A percentile compares a stretch with the other conserved stretches of the same genome.
Conservation (phyloP, 1,284 basidiomycete genomes). For the Xanthoconium separans region DNA sequence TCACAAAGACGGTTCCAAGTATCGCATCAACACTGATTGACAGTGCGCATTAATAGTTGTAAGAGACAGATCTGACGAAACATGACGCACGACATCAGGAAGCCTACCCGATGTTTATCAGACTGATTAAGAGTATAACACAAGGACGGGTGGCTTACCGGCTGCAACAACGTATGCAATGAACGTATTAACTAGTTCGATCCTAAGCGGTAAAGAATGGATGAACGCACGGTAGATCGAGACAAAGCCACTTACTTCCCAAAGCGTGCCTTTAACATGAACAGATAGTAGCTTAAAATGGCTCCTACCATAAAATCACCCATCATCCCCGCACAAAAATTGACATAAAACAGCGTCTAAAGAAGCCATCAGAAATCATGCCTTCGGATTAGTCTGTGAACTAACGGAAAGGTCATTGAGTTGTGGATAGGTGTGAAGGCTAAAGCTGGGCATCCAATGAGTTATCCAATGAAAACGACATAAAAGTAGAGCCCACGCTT, state of each 20-base stretch:
- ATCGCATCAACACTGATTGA: constrained; percentile 42
- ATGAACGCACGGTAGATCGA: not conserved
- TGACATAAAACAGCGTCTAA: constrained; percentile 43
- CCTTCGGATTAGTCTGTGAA: not conserved
- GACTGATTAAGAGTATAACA: not conserved
- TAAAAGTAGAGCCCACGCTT: constrained; percentile 35
- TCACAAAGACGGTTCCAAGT: constrained; percentile 41
- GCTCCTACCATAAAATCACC: constrained; percentile 45
- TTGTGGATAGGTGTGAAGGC: constrained; percentile 31
- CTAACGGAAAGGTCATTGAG: constrained; percentile 38
- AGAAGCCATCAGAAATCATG: not conserved
- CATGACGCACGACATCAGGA: constrained; percentile 15
- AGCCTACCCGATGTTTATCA: constrained; percentile 1
- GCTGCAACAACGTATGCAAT: constrained; percentile 48
- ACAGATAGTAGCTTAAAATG: constrained; percentile 41
- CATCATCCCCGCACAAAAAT: constrained; percentile 40
- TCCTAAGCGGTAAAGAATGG: constrained; percentile 35
- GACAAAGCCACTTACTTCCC: constrained; percentile 30
- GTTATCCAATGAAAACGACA: not conserved
- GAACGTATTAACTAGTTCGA: constrained; percentile 42
- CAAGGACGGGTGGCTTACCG: constrained; percentile 27
- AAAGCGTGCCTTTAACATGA: constrained; percentile 42
- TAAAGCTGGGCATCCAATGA: constrained; percentile 34
- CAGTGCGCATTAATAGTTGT: not conserved
- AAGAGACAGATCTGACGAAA: not conserved